Conservation (phyloP, 208 protist species). For the Naegleria fowleri region DNA sequence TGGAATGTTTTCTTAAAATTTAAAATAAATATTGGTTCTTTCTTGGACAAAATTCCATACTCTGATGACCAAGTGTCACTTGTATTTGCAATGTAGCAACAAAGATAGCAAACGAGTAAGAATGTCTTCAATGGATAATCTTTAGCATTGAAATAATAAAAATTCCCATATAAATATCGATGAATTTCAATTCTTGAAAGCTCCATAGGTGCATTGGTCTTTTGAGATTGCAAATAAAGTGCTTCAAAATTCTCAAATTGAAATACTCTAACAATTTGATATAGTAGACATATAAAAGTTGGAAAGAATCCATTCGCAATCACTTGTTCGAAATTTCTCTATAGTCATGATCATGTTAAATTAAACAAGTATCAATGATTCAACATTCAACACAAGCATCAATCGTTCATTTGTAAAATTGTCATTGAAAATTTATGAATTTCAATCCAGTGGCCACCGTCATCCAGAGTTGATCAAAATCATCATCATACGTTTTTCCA, state of each 20-base stretch:
- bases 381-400: no score
- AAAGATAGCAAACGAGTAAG: background rate
- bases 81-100: background rate
- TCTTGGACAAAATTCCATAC: background rate
- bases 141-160: background rate
- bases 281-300: background rate
- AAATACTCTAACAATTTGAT: background rate
- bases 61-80: constrained; percentile 20
- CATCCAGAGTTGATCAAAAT: no score
- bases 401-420: no score
- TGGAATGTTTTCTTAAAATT: background rate
- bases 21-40: background rate
- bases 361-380: no score
- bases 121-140: background rate
- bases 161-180: background rate
- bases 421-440: background rate
- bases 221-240: background rate
- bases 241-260: background rate
- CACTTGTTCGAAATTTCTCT: constrained; percentile 10
- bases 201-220: background rate
- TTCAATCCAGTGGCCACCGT: no score
- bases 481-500: no score
- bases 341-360: background rate
- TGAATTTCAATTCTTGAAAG: background rate
- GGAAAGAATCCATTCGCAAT: constrained; percentile 19